Evolutionary conservation across 768 basidiomycete genomes (phyloP).

Genomic region (Porphyrellus cyaneotinctus): DNA sequence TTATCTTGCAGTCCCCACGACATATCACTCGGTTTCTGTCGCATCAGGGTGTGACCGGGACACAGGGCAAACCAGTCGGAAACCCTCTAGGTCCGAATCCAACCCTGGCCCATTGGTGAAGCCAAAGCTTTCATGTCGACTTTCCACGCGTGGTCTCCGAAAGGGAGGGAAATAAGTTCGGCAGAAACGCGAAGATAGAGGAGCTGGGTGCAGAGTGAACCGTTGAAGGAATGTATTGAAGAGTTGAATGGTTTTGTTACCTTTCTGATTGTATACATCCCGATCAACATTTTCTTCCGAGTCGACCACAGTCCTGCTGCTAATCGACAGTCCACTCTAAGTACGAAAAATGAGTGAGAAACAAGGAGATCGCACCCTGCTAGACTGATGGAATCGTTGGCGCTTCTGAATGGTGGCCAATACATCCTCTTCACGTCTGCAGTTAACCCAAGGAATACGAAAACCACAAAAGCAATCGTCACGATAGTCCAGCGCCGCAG

Average conservation of each 20-base stretch:
- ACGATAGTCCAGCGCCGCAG: slow-evolving; percentile 20
- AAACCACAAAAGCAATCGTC: slow-evolving; percentile 12
- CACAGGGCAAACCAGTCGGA: neutral
- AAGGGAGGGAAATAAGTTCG: neutral
- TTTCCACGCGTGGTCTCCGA: neutral
- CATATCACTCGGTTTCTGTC: neutral
- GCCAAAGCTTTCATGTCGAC: neutral
- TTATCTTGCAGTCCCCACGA: neutral
- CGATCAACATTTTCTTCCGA: neutral
- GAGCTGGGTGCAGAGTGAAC: neutral
- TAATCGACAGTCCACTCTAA: neutral
- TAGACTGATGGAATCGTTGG: neutral
- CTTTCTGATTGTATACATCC: neutral
- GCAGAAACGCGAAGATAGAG: neutral
- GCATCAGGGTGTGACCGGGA: neutral
- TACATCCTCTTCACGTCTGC: slow-evolving; percentile 16
- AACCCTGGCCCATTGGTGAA: neutral
- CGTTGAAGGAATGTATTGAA: neutral
- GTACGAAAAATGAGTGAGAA: neutral
- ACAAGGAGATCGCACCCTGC: neutral
- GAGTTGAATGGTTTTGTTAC: neutral
- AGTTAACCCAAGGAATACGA: slow-evolving; percentile 16
- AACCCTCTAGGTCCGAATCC: neutral
- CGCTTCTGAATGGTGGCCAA: neutral
- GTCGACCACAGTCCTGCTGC: neutral